Base-by-base conservation (phyloP, 1,139 yeast genomes). In the Spencermartinsiella ligniputridi region DNA sequence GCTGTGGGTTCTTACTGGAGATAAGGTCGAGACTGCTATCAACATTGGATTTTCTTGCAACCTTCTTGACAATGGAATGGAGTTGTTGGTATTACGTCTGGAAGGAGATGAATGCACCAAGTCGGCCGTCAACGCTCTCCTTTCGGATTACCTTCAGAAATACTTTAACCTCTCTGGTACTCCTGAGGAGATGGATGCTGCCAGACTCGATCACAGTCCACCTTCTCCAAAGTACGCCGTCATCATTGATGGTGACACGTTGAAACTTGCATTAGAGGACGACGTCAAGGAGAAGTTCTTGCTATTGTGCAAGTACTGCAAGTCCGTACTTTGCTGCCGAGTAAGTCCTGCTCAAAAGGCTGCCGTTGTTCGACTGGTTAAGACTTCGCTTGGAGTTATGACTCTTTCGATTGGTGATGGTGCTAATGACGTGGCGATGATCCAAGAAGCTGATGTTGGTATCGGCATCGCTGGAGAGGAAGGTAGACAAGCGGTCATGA, bases 391-490 rank as follows among this genome's bases (percentile, higher is more conserved):
- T 51, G 84, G 79, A 50, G 95, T 86, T 39, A 85, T 85, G 85
- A 85, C 97, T 1, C 71, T 92, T 52, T 95, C 97, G 1, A 86
- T 92, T 63, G 98, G 98, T 52, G 98, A 92, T 65, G 98, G 98
- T 48, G 95, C 97, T 34, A 92, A 92, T 62, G 98, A 92, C 68
- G 98, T 92, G 51, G 95, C 97, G 3, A 92, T 92, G 98, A 92
- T 92, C 55, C 97, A 92, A 64, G 89, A 95, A 32, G 98, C 98
- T 1, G 94, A 92, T 67, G 94, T 92, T 27, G 98, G 98, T 56
- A 94, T 92, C 40, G 98, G 98, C 67, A 92, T 92, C 57, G 95
- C 96, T 39, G 98, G 98, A 64, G 95, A 88, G 68, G 98, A 92
- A 72, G 98, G 98, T 54, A 75, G 97, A 40, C 97, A 90, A 64